phyloP scores from a whole-genome alignment of 2,329 filamentous ascomycete species.

The Colletotrichum endophyticum region DNA sequence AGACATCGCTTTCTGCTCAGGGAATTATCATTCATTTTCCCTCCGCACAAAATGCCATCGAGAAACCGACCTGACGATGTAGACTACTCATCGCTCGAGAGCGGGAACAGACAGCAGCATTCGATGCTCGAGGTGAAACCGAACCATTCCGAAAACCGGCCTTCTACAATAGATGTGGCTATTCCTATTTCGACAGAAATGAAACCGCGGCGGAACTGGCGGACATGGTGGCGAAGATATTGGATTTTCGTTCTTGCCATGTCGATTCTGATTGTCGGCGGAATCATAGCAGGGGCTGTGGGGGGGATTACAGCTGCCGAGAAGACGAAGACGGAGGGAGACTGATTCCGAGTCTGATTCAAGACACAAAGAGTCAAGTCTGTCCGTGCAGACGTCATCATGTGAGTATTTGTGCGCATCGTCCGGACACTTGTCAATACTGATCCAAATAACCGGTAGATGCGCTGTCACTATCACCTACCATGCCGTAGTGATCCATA shows the following conservation, averaged over 20 bases:
- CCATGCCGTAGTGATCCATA: background rate
- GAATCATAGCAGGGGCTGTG: slow-evolving; percentile 9
- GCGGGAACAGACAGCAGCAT: background rate
- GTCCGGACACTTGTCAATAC: background rate
- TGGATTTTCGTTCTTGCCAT: slow-evolving; percentile 16
- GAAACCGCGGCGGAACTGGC: background rate
- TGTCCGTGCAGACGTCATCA: background rate
- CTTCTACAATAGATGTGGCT: background rate
- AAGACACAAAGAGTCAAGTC: background rate
- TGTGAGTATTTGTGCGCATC: background rate
- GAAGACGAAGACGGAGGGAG: background rate
- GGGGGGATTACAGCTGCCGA: slow-evolving; percentile 1
- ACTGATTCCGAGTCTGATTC: background rate
- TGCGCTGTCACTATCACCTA: background rate
- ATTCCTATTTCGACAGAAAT: background rate
- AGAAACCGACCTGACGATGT: background rate
- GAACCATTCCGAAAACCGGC: background rate
- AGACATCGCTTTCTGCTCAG: background rate
- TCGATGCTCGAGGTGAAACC: background rate
- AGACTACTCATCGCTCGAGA: background rate
- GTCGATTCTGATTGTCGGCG: slow-evolving; percentile 2
- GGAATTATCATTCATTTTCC: background rate
- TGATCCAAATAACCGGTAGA: background rate
- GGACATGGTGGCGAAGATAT: slow-evolving; percentile 4
- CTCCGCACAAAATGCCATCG: background rate